phyloP scores from a whole-genome alignment of 163 green algal genomes.

The Scenedesmus sp. region DNA sequence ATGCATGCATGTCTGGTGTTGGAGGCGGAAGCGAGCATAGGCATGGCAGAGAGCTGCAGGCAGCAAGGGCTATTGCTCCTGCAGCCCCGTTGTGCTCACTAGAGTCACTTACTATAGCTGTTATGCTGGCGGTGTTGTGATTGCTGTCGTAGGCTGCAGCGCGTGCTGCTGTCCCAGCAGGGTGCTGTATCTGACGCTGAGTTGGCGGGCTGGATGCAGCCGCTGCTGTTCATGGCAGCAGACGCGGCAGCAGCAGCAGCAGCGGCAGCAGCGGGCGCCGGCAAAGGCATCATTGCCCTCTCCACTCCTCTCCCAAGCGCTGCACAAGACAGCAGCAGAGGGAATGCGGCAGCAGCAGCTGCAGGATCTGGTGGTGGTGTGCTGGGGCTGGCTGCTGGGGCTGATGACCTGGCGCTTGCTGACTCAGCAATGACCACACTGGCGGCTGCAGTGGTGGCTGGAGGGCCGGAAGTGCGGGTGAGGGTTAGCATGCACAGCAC shows the following conservation, averaged over 20 bases:
- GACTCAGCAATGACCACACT: constrained; percentile 71
- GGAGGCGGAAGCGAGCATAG: no score
- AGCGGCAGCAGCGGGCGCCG: constrained; percentile 26
- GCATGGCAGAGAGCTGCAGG: no score
- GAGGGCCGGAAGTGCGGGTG: constrained; percentile 38
- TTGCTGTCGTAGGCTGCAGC: constrained; percentile 10
- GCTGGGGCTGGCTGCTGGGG: constrained; percentile 24
- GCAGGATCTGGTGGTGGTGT: constrained; percentile 14
- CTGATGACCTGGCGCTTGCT: constrained; percentile 63
- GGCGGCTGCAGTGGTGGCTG: constrained; percentile 28
- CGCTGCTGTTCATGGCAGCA: constrained; percentile 79
- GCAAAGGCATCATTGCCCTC: not conserved
- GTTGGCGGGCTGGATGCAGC: constrained; percentile 72
- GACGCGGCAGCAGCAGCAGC: constrained; percentile 68
- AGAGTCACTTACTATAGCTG: not conserved
- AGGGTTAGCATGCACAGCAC: not conserved
- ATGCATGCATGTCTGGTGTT: no score
- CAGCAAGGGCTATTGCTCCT: no score
- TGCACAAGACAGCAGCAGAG: not conserved
- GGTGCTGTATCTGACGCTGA: constrained; percentile 10
- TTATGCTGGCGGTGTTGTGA: constrained; percentile 13
- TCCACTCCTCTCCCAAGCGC: not conserved
- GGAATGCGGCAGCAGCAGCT: not conserved
- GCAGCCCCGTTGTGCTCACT: not conserved
- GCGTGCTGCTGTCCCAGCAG: constrained; percentile 13